phyloP scores from a whole-genome alignment of 371 early-diverging fungal genomes.

The Mortierella sp. region DNA sequence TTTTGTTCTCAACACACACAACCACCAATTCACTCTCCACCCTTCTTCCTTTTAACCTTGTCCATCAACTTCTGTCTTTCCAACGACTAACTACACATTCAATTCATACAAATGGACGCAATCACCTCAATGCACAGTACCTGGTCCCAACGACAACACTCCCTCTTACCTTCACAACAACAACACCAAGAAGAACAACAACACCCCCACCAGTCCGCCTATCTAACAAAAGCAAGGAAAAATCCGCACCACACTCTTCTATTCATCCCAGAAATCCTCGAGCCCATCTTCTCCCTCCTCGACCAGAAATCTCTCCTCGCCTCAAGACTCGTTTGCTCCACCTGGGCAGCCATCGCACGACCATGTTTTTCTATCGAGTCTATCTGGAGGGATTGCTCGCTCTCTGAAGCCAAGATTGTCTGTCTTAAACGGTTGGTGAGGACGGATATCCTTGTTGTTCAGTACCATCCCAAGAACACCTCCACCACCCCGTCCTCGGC shows the following conservation, averaged over 20 bases:
- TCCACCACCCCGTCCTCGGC: background rate
- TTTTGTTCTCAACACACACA: no score
- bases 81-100: no score
- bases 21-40: no score
- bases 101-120: no score
- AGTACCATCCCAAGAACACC: background rate
- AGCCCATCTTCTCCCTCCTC: slow-evolving; percentile 11
- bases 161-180: background rate
- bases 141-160: no score
- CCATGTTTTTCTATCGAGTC: background rate
- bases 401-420: background rate
- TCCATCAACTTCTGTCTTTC: no score
- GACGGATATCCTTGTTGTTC: background rate
- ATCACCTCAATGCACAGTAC: no score
- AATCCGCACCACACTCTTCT: background rate
- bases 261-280: slow-evolving; percentile 20
- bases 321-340: slow-evolving; percentile 11
- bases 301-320: slow-evolving; percentile 17
- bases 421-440: background rate
- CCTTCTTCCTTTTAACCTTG: no score
- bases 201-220: background rate
- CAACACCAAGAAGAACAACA: background rate
- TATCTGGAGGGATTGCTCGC: background rate
- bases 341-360: slow-evolving; percentile 17
- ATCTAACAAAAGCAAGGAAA: background rate